Conservation (phyloP, 1,139 yeast genomes). For the Saccharomyces pastorianus region DNA sequence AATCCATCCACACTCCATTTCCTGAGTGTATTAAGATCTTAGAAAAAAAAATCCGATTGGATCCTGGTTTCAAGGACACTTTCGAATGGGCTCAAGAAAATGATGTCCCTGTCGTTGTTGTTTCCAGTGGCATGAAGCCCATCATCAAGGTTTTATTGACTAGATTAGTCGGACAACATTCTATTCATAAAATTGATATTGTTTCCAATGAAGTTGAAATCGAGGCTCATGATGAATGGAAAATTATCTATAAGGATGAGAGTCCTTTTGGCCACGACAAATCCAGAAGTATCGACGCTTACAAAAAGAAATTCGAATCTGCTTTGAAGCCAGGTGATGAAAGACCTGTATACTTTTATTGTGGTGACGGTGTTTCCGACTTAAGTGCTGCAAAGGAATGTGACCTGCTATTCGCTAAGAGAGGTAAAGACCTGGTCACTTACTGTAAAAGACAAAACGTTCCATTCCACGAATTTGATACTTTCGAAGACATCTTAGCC, state of each 20-base stretch:
- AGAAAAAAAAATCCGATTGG: constrained; percentile 57
- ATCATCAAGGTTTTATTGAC: constrained; percentile 69
- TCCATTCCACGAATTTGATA: constrained; percentile 75
- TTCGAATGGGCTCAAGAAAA: constrained; percentile 69
- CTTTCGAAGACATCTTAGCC: constrained; percentile 62
- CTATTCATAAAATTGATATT: constrained; percentile 66
- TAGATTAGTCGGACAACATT: constrained; percentile 69
- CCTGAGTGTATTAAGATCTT: constrained; percentile 70
- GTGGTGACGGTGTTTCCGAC: constrained; percentile 97
- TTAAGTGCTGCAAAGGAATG: constrained; percentile 93
- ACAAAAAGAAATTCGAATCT: constrained; percentile 39
- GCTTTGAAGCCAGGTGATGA: constrained; percentile 32
- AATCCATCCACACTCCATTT: constrained; percentile 66
- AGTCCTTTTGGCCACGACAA: constrained; percentile 92
- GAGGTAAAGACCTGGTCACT: constrained; percentile 80
- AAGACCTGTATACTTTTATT: constrained; percentile 67
- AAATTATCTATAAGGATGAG: constrained; percentile 75
- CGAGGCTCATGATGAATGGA: constrained; percentile 60
- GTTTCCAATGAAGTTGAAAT: constrained; percentile 70
- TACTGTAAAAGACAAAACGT: constrained; percentile 74
- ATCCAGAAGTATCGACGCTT: constrained; percentile 69
- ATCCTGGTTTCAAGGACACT: constrained; percentile 81
- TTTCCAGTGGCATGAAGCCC: constrained; percentile 90
- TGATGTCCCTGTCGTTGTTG: constrained; percentile 69
- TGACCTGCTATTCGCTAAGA: constrained; percentile 84